Evolutionary conservation across 495 filamentous ascomycete species (phyloP).

Genomic region (Friedmanniomyces simplex): DNA sequence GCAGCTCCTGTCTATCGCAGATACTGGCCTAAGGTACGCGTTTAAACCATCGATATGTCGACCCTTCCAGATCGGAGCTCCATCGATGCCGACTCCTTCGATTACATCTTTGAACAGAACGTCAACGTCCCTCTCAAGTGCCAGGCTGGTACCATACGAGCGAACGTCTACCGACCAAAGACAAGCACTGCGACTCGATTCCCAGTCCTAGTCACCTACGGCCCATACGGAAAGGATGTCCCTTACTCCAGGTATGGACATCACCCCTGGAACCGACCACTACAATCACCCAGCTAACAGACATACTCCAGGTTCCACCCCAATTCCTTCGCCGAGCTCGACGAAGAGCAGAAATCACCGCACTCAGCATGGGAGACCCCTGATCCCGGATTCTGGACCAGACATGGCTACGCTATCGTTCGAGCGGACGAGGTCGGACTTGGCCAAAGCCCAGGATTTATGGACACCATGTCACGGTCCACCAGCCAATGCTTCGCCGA

Average conservation of each 20-base stretch:
- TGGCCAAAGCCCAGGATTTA: conserved; percentile 46
- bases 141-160: conserved; percentile 6
- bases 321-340: conserved; percentile 39
- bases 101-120: conserved; percentile 33
- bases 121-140: conserved; percentile 23
- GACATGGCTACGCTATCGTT: conserved; percentile 48
- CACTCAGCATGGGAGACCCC: conserved; percentile 55
- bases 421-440: conserved; percentile 49
- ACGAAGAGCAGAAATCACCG: conserved; percentile 35
- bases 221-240: conserved; percentile 57
- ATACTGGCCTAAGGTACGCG: too few relatives aligned
- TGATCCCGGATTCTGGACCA: conserved; percentile 51
- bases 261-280: too few relatives aligned
- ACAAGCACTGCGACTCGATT: conserved; percentile 16
- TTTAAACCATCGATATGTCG: too few relatives aligned
- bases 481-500: conserved; percentile 51
- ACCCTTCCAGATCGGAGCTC: not conserved
- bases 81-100: conserved; percentile 5
- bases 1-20: too few relatives aligned
- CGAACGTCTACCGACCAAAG: conserved; percentile 28
- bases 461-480: conserved; percentile 51
- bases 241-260: conserved; percentile 30
- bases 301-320: conserved; percentile 29
- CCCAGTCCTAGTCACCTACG: conserved; percentile 47
- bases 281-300: conserved; percentile 4